These are phyloP conservation scores for Xerophyta viscosa DNA, from an alignment of 106 monocot species.

Conservation along the genomic window DNA sequence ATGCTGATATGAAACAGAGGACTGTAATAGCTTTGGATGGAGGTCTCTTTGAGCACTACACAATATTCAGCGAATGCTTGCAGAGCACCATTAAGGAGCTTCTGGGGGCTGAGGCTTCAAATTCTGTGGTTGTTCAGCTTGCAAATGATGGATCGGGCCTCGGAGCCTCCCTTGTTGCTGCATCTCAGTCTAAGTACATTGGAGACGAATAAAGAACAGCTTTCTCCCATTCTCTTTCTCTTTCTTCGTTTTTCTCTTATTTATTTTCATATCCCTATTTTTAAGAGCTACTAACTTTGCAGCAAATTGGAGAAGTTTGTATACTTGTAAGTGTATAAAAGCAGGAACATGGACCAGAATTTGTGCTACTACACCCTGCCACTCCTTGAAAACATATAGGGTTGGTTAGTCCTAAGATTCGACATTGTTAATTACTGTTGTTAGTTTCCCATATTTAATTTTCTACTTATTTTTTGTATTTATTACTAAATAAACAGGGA, in stretches of 20 bases:
- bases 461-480: no score
- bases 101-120: background rate
- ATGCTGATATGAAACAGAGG: background rate
- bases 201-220: background rate
- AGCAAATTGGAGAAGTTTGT: no score
- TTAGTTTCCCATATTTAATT: no score
- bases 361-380: no score
- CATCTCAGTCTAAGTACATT: background rate
- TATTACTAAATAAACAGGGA: no score
- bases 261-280: no score
- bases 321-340: no score
- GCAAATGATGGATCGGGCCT: conserved; percentile 1
- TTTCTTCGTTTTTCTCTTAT: background rate
- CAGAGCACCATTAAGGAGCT: background rate
- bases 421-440: no score
- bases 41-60: conserved; percentile 2
- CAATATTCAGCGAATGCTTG: background rate
- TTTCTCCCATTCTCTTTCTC: background rate
- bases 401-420: no score
- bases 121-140: background rate
- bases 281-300: no score
- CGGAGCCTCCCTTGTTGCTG: background rate
- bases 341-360: no score
- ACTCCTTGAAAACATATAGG: no score
- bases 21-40: background rate